Conservation (phyloP, 176 grass and related monocot genomes). For the Tillandsia fasciculata region DNA sequence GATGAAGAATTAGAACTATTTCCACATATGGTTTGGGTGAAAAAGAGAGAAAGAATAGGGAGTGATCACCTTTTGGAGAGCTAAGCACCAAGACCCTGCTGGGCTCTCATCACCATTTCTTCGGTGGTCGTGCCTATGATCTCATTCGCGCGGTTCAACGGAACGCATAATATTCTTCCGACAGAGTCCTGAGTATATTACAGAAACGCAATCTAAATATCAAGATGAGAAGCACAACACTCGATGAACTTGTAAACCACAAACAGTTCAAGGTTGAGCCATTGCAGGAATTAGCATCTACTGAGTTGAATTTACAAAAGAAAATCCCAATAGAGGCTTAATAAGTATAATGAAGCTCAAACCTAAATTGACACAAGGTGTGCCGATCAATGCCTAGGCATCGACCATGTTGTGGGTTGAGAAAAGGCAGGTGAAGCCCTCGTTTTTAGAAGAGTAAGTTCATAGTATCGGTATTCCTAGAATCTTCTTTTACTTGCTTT, state of each 20-base stretch:
- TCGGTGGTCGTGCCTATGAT: slow-evolving; percentile 88
- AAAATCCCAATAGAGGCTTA: no score
- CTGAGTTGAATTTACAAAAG: no score
- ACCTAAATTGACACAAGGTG: no score
- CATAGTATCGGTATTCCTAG: no score
- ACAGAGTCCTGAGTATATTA: slow-evolving; percentile 54
- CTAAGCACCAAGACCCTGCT: slow-evolving; percentile 18
- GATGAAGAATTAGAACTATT: not conserved
- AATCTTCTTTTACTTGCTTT: no score
- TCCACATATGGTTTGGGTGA: not conserved
- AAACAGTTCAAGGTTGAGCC: not conserved
- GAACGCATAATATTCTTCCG: slow-evolving; percentile 52
- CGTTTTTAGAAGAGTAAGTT: no score
- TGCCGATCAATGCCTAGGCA: no score
- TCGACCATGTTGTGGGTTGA: no score
- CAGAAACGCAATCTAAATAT: not conserved
- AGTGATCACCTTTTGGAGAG: not conserved
- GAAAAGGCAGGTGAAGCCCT: no score
- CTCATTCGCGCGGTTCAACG: slow-evolving; percentile 73
- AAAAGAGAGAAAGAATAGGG: not conserved
- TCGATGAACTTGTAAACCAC: not conserved
- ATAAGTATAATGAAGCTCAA: no score
- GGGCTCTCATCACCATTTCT: slow-evolving; percentile 67
- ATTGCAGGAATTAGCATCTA: no score
- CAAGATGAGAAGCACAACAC: not conserved